These are phyloP conservation scores for Scheffersomyces stipitis DNA, from an alignment of 805 yeast species.

Conservation along the genomic window DNA sequence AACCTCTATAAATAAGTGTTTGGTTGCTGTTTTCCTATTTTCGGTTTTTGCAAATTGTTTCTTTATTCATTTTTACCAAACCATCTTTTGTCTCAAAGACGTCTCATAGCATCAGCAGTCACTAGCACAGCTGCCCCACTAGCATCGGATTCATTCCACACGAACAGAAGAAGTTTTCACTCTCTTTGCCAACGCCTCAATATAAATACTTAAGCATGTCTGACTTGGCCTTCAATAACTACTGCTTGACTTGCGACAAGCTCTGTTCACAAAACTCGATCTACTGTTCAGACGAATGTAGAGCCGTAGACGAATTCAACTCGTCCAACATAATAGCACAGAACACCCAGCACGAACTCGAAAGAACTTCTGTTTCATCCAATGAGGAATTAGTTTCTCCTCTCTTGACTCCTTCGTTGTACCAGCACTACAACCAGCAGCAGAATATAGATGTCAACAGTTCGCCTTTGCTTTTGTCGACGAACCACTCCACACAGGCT, in stretches of 20 bases:
- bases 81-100: no score
- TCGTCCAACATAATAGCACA: constrained; percentile 13
- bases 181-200: no score
- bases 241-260: constrained; percentile 38
- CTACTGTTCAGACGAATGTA: constrained; percentile 33
- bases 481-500: constrained; percentile 6
- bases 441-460: constrained; percentile 11
- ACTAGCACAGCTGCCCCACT: no score
- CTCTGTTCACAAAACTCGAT: constrained; percentile 18
- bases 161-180: constrained; percentile 1
- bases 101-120: no score
- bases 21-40: no score
- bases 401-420: constrained; percentile 36
- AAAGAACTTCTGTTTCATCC: constrained; percentile 2
- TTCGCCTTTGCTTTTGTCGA: constrained; percentile 25
- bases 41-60: no score
- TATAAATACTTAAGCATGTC: constrained; percentile 6
- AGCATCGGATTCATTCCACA: no score
- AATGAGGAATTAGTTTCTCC: constrained; percentile 32
- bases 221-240: constrained; percentile 40
- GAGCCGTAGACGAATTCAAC: constrained; percentile 29
- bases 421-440: constrained; percentile 18
- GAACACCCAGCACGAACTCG: constrained; percentile 8
- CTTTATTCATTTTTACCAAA: no score
- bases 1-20: no score